Percentiles rank a stretch among this genome's conserved stretches.
Conservation (phyloP, 352 stramenopile genomes). For the Phytophthora foliorum region DNA sequence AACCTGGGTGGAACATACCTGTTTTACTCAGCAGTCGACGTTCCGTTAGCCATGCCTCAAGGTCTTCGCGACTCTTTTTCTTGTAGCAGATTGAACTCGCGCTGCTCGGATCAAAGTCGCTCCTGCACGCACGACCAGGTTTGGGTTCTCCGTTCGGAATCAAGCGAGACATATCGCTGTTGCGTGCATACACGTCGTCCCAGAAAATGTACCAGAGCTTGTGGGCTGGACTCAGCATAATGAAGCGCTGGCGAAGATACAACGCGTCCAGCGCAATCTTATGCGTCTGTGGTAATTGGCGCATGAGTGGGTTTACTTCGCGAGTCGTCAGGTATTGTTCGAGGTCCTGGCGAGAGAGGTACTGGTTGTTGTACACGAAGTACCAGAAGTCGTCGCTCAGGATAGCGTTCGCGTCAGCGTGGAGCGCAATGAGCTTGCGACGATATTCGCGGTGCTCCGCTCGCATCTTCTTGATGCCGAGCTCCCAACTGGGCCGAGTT, state of each 20-base stretch:
- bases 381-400: constrained; percentile 59
- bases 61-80: constrained; percentile 13
- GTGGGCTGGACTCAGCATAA: constrained; percentile 37
- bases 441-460: constrained; percentile 36
- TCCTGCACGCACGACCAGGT: constrained; percentile 12
- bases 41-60: constrained; percentile 16
- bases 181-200: constrained; percentile 52
- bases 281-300: constrained; percentile 16
- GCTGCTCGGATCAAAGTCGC: constrained; percentile 27
- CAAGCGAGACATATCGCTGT: constrained; percentile 38
- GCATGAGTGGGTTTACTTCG: constrained; percentile 18
- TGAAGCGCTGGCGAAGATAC: constrained; percentile 33
- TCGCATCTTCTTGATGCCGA: constrained; percentile 25
- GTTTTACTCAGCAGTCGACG: constrained; percentile 13
- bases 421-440: constrained; percentile 22
- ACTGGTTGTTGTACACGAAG: constrained; percentile 54
- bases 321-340: constrained; percentile 27
- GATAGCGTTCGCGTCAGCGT: constrained; percentile 28
- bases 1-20: constrained; percentile 22
- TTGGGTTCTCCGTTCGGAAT: constrained; percentile 18
- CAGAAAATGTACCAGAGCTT: constrained; percentile 63
- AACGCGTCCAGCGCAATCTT: constrained; percentile 10
- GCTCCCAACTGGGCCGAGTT: constrained; percentile 22
- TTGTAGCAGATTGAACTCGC: constrained; percentile 28
- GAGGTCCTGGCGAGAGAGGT: constrained; percentile 26